Evolutionary conservation across 257 asterid species (phyloP).

Genomic region (Ilex aquifolium): DNA sequence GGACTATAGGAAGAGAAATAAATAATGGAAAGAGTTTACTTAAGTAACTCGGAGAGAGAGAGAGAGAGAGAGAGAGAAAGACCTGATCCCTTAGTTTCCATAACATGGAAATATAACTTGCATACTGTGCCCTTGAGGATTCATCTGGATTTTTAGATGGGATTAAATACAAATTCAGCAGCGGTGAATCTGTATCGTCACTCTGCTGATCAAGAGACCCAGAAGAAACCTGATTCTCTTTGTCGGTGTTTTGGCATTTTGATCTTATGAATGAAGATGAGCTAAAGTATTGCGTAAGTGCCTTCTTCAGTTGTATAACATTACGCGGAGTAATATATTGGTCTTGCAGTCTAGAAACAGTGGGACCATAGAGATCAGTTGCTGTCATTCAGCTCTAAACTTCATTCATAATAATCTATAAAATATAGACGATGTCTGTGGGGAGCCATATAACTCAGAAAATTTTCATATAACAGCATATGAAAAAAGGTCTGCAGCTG

Average conservation of each 20-base stretch:
- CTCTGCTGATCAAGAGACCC: slow-evolving; percentile 13
- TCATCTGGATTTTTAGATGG: slow-evolving; percentile 58
- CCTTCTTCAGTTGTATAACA: slow-evolving; percentile 41
- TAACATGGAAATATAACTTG: slow-evolving; percentile 51
- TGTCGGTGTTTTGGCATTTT: slow-evolving; percentile 30
- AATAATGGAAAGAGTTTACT: too few species aligned
- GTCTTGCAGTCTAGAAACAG: slow-evolving; percentile 45
- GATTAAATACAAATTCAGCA: slow-evolving; percentile 49
- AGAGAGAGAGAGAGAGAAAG: slow-evolving; percentile 19
- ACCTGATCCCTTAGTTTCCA: slow-evolving; percentile 88
- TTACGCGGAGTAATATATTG: slow-evolving; percentile 44
- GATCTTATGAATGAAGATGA: slow-evolving; percentile 48
- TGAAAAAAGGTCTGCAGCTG: not conserved
- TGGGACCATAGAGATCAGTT: slow-evolving; percentile 4
- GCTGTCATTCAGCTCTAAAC: not conserved
- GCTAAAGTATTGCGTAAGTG: slow-evolving; percentile 44
- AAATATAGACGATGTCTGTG: not conserved
- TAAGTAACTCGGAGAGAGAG: not conserved
- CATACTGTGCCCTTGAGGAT: slow-evolving; percentile 40
- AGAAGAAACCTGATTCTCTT: slow-evolving; percentile 20
- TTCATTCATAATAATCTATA: not conserved
- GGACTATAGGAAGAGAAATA: too few species aligned
- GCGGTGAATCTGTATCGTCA: slow-evolving; percentile 25
- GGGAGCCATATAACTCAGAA: too few species aligned
- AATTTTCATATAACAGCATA: not conserved